Conservation (phyloP, 306 rosid species). For the Fragaria iinumae region DNA sequence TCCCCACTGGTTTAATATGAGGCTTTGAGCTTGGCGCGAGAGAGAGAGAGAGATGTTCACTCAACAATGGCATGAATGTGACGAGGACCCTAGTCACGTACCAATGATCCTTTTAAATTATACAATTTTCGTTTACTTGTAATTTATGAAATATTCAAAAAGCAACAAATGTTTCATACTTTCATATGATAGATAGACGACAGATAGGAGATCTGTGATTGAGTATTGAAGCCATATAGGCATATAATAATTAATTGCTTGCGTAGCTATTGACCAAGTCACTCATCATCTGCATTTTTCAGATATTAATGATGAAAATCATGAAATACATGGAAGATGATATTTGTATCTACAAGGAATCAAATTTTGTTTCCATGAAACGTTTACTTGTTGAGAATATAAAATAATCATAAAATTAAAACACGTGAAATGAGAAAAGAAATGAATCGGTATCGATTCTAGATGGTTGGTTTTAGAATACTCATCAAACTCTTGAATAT, state of each 20-base stretch:
- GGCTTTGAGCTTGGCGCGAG: too few relatives aligned
- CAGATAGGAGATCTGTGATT: too few relatives aligned
- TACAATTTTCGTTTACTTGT: not conserved
- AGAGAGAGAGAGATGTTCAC: too few relatives aligned
- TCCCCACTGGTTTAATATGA: too few relatives aligned
- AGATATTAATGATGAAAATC: not conserved
- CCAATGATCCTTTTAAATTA: not conserved
- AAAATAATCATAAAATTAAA: too few relatives aligned
- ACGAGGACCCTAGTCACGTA: slow-evolving; percentile 20
- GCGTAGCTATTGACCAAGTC: not conserved
- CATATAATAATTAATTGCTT: not conserved
- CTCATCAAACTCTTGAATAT: too few relatives aligned
- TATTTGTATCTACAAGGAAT: not conserved
- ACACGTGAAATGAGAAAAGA: not conserved
- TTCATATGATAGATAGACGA: too few relatives aligned
- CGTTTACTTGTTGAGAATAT: too few relatives aligned
- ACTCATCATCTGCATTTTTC: not conserved
- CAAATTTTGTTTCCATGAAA: too few relatives aligned
- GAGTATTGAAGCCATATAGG: too few relatives aligned
- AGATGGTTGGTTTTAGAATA: too few relatives aligned
- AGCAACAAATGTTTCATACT: not conserved
- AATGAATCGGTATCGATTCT: too few relatives aligned
- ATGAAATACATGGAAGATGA: not conserved
- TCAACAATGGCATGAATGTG: slow-evolving; percentile 17
- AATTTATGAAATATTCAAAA: slow-evolving; percentile 8